Base-by-base conservation (phyloP, 441 rosid species). In the Syzygium malaccense region DNA sequence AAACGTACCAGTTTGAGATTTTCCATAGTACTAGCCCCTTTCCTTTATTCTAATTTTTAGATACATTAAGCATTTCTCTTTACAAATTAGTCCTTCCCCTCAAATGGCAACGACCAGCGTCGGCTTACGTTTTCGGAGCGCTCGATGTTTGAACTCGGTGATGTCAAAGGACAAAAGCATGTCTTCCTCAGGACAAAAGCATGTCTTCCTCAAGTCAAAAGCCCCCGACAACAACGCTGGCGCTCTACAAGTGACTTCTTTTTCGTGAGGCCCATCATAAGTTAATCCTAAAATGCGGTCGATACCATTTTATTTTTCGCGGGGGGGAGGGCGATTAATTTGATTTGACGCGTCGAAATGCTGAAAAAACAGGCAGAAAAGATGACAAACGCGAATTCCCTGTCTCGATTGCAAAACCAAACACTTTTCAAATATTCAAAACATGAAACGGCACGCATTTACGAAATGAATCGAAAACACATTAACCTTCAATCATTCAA, bases 341-440 rank as follows among this genome's bases (percentile, higher is more conserved):
- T 1, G 3, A 75, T 41, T 41, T 12, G n/a, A 11, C 4, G 3
- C 4, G 8, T 6, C n/a, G 1, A 0, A 45, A 71, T 12, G 23
- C 3, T 0, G 9, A 45, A 14, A 10, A 20, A 68, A 4, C 5
- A 13, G 13, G 0, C 9, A 57, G 25, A 57, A 57, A 25, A 25
- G 4, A 57, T 0, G 26, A 3, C 5, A 57, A 4, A 25, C 13
- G 1, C 4, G 2, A 33, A 19, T 68, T 18, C 12, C 14, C 6
- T 1, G 3, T 68, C 7, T 2, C 3, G 6, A 8, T 33, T 17
- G 2, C 14, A 9, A 1, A 33, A 19, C 11, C 26, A 68, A 33
- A 33, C 14, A 9, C 26, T 33, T 1, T 19, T 0, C 1, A 0
- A 0, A 28, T n/a, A n/a, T 62, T 13, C 12, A 60, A 28, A 30